Base-by-base conservation (phyloP, 164 flowering plant species). In the Stephania japonica region DNA sequence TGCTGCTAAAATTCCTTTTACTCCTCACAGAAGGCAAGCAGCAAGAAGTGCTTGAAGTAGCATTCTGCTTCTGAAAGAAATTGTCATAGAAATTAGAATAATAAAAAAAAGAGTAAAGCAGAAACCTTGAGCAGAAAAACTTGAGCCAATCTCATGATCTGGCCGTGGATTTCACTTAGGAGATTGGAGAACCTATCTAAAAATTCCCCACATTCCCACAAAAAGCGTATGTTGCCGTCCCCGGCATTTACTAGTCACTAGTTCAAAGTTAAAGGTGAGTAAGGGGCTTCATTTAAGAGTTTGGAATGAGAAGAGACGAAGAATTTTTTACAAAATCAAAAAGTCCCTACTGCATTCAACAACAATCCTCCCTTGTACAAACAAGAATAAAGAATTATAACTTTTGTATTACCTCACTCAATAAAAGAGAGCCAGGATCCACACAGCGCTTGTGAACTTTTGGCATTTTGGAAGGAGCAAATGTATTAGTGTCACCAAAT, bases 361-460 rank as follows among this genome's bases (percentile, higher is more conserved):
- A 19, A 21, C 64, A 19, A 19, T 59, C 24, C 21, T 5, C 5
- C 1, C 21, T 4, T 7, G 7, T 24, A 59, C n/a, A 7, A 18
- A n/a, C 24, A 59, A 59, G 25, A 16, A 59, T 47, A 11, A 47
- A 47, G 13, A 64, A 75, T 38, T 44, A 77, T 6, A 63, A 1
- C 44, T 32, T 50, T 13, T 44, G 19, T 11, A 68, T 64, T 75
- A 89, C 97, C 92, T 86, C 85, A 43, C 75, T 76, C 66, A 80
- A 71, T 75, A 87, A 78, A 76, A 6, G 24, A 56, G 85, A 81
- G 70, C 73, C 77, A 44, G 73, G 42, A 83, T 85, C 77, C 32
- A 38, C 78, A 75, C 32, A 68, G 3, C 64, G 79, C 21, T 62
- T 42, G 69, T 82, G 80, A 71, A 53, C 62, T 49, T 70, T 80